A percentile compares a stretch with the other conserved stretches of the same genome.
Conservation (phyloP, 2,329 filamentous ascomycete genomes). For the Alternaria sp. region DNA sequence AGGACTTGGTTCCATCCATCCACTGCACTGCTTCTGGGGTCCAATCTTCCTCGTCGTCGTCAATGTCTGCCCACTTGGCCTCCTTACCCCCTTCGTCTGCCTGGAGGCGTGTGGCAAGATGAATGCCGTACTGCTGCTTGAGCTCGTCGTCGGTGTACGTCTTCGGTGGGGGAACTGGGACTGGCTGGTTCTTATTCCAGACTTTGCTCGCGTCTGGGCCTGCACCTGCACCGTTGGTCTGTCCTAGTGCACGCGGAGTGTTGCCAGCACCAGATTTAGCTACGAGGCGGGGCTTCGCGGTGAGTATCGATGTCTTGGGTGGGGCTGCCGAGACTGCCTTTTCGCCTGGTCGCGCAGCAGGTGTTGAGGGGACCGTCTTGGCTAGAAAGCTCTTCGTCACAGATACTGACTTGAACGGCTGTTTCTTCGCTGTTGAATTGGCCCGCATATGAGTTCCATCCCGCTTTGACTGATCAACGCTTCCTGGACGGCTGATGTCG, state of each 20-base stretch:
- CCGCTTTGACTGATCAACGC: slow-evolving; percentile 61
- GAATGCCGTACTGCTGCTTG: slow-evolving; percentile 83
- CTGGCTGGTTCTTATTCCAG: slow-evolving; percentile 90
- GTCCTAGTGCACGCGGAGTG: slow-evolving; percentile 60
- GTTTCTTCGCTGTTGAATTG: slow-evolving; percentile 71
- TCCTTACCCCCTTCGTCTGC: slow-evolving; percentile 76
- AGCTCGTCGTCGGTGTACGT: slow-evolving; percentile 88
- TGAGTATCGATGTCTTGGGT: slow-evolving; percentile 60
- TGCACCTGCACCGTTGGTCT: slow-evolving; percentile 66
- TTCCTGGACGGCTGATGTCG: slow-evolving; percentile 70
- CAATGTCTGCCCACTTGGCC: slow-evolving; percentile 88
- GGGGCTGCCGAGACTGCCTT: slow-evolving; percentile 58
- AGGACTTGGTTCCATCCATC: slow-evolving; percentile 87
- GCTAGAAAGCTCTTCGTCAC: slow-evolving; percentile 87
- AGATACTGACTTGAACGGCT: slow-evolving; percentile 82
- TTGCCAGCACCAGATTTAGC: slow-evolving; percentile 74
- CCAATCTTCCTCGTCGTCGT: slow-evolving; percentile 89
- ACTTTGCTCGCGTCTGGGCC: slow-evolving; percentile 77
- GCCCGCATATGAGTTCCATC: slow-evolving; percentile 67
- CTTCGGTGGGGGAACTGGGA: slow-evolving; percentile 74
- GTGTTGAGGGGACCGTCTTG: slow-evolving; percentile 68
- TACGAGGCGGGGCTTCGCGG: slow-evolving; percentile 74
- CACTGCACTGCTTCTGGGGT: slow-evolving; percentile 84
- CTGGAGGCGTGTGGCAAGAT: slow-evolving; percentile 80
- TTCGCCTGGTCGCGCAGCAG: slow-evolving; percentile 62